phyloP scores from a whole-genome alignment of 768 basidiomycete species.

The Boletus vinaceobasis region DNA sequence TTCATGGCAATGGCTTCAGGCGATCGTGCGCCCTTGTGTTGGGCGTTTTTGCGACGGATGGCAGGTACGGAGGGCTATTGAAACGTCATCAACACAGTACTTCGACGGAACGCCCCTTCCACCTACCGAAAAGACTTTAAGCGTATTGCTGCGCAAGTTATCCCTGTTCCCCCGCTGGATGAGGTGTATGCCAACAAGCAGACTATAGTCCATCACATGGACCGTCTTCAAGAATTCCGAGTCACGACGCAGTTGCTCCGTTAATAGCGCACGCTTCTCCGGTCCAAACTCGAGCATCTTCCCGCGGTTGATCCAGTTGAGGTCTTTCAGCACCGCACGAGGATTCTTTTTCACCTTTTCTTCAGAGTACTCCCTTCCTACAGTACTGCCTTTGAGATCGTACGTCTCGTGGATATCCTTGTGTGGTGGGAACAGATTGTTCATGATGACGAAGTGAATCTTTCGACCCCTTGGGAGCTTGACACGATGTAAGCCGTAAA shows the following conservation, averaged over 20 bases:
- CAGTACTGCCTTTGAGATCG: conserved; percentile 92
- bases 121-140: conserved; percentile 89
- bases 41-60: conserved; percentile 58
- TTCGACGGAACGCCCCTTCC: background rate
- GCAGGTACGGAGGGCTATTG: conserved; percentile 66
- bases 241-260: conserved; percentile 88
- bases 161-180: conserved; percentile 89
- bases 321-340: conserved; percentile 87
- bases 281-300: conserved; percentile 88
- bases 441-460: conserved; percentile 99
- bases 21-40: conserved; percentile 51
- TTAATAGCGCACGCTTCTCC: conserved; percentile 86
- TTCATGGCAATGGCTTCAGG: conserved; percentile 83
- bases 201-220: conserved; percentile 94
- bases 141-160: conserved; percentile 83
- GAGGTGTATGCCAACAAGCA: conserved; percentile 92
- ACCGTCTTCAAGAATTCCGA: conserved; percentile 78
- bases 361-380: conserved; percentile 85
- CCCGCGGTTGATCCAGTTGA: conserved; percentile 89
- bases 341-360: conserved; percentile 75
- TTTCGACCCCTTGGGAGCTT: conserved; percentile 92
- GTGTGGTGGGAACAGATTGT: conserved; percentile 97
- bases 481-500: conserved; percentile 96
- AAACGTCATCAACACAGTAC: conserved; percentile 1
- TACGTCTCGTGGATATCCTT: conserved; percentile 97